These are phyloP conservation scores for Cyamopsis tetragonoloba DNA, from an alignment of 306 rosid species.

Conservation along the genomic window DNA sequence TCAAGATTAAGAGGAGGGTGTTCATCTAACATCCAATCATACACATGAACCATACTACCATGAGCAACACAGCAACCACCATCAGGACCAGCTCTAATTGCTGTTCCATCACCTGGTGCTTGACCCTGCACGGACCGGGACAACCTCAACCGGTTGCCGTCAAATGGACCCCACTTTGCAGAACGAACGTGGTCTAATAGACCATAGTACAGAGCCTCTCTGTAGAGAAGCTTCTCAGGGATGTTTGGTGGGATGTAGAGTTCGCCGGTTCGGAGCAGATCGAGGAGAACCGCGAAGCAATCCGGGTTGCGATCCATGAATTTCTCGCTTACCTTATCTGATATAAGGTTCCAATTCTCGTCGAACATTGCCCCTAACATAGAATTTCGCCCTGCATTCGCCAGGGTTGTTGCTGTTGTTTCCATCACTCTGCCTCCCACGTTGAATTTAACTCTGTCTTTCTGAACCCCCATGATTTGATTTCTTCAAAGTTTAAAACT, in stretches of 20 bases:
- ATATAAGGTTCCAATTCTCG: conserved; percentile 62
- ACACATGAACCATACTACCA: conserved; percentile 87
- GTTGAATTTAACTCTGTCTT: conserved; percentile 73
- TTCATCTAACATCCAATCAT: conserved; percentile 90
- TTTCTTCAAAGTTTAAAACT: conserved; percentile 15
- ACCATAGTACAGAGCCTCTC: conserved; percentile 81
- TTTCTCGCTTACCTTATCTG: conserved; percentile 31
- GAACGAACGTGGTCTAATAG: conserved; percentile 75
- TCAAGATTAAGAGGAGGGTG: conserved; percentile 72
- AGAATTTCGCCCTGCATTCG: conserved; percentile 86
- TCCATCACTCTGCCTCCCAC: conserved; percentile 92
- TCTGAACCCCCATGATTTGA: conserved; percentile 53
- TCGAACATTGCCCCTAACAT: conserved; percentile 86
- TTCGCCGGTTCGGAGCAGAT: conserved; percentile 76
- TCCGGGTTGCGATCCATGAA: conserved; percentile 92
- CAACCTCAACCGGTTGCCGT: conserved; percentile 63
- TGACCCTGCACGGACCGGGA: conserved; percentile 56
- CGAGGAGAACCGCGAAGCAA: conserved; percentile 77
- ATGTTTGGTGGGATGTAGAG: conserved; percentile 49
- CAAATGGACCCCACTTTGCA: conserved; percentile 79
- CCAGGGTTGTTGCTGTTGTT: conserved; percentile 83
- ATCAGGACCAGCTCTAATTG: conserved; percentile 84
- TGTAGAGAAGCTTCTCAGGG: conserved; percentile 68
- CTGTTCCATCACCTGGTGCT: conserved; percentile 96
- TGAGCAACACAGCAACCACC: conserved; percentile 95